Conservation (phyloP, 2,329 filamentous ascomycete species). For the Alternaria postmessia region DNA sequence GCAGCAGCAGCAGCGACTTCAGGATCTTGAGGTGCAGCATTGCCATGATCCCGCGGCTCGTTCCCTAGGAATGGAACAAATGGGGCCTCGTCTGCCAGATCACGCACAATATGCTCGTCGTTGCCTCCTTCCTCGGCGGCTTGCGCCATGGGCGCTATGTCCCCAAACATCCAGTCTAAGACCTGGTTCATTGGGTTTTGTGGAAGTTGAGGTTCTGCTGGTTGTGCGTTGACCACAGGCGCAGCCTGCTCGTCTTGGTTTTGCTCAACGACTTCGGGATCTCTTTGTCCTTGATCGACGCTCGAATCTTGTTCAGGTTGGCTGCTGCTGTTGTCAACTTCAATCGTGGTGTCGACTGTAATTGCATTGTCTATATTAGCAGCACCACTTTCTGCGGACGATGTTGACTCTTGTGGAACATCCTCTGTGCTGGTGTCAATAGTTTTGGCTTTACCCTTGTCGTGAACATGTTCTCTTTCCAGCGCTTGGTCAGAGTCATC, state of each 20-base stretch:
- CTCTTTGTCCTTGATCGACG: slow-evolving; percentile 1
- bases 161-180: slow-evolving; percentile 60
- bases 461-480: slow-evolving; percentile 30
- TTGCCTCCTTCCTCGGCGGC: slow-evolving; percentile 48
- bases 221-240: slow-evolving; percentile 10
- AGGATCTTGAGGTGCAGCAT: slow-evolving; percentile 55
- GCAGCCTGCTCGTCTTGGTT: slow-evolving; percentile 12
- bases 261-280: slow-evolving; percentile 6
- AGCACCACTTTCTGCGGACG: slow-evolving; percentile 5
- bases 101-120: slow-evolving; percentile 68
- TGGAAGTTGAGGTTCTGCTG: slow-evolving; percentile 23
- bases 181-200: slow-evolving; percentile 41
- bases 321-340: slow-evolving; percentile 12
- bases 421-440: slow-evolving; percentile 12
- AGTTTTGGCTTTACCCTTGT: slow-evolving; percentile 41
- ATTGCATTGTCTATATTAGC: slow-evolving; percentile 11
- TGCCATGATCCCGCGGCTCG: slow-evolving; percentile 36
- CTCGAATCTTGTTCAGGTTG: slow-evolving; percentile 7
- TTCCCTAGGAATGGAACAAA: slow-evolving; percentile 64
- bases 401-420: slow-evolving; percentile 1
- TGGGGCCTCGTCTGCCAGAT: slow-evolving; percentile 67
- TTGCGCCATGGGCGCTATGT: slow-evolving; percentile 48
- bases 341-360: slow-evolving; percentile 3
- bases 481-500: slow-evolving; percentile 38
- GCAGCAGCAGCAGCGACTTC: slow-evolving; percentile 71